Evolutionary conservation across 192 early-diverging fungal species (phyloP).

Genomic region (Chytriomyces sp.): DNA sequence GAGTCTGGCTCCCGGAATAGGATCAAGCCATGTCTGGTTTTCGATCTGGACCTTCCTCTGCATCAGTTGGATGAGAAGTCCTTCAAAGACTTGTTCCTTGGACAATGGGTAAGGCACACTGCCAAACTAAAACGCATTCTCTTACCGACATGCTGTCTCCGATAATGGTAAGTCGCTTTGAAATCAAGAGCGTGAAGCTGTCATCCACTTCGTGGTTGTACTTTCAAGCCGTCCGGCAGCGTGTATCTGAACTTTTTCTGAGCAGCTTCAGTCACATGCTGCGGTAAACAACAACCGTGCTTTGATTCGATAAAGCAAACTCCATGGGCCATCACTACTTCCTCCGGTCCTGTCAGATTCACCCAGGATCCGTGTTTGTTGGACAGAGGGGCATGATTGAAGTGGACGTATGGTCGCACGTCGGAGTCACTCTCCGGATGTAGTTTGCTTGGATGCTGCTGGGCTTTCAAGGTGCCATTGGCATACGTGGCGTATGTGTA

Average conservation of each 20-base stretch:
- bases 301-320: no score
- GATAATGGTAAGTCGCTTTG: background rate
- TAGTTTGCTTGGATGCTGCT: no score
- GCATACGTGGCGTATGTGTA: no score
- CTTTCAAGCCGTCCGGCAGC: background rate
- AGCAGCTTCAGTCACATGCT: background rate
- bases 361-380: no score
- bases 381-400: no score
- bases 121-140: no score
- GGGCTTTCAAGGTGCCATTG: no score
- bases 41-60: background rate
- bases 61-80: background rate
- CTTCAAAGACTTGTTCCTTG: background rate
- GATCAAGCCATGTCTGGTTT: background rate
- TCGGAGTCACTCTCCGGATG: no score
- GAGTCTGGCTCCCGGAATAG: background rate
- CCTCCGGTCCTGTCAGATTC: no score
- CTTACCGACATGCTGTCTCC: background rate
- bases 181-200: background rate
- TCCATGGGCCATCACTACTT: no score
- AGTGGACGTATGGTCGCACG: no score
- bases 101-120: no score
- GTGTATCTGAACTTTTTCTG: background rate
- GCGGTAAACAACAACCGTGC: background rate
- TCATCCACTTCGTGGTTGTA: background rate